These are phyloP conservation scores for Ustilago hordei DNA, from an alignment of 1,284 basidiomycete genomes.

Conservation along the genomic window DNA sequence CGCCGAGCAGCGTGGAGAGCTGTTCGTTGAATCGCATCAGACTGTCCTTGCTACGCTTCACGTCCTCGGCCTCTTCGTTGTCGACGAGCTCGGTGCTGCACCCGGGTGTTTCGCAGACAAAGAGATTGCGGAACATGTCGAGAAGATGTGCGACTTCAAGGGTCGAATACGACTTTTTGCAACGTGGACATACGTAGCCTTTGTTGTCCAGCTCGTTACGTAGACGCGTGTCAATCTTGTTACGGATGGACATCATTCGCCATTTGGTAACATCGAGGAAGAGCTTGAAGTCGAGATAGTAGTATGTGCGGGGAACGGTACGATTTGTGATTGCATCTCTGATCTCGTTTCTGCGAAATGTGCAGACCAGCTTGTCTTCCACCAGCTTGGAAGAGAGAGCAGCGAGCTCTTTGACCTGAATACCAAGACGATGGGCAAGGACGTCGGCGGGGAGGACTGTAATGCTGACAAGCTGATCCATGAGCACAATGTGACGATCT, in stretches of 20 bases:
- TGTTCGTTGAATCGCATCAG: constrained; percentile 96
- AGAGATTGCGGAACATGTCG: constrained; percentile 73
- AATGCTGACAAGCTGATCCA: constrained; percentile 91
- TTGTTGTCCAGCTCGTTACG: constrained; percentile 80
- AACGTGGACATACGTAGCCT: constrained; percentile 93
- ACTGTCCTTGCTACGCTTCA: constrained; percentile 85
- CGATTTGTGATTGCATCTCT: constrained; percentile 48
- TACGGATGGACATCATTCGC: constrained; percentile 93
- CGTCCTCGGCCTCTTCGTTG: constrained; percentile 89
- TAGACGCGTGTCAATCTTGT: constrained; percentile 78
- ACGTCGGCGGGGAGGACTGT: constrained; percentile 93
- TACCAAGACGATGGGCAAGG: constrained; percentile 84
- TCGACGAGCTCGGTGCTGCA: constrained; percentile 81
- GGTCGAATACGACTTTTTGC: constrained; percentile 84
- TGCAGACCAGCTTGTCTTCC: constrained; percentile 79
- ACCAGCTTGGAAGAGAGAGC: constrained; percentile 88
- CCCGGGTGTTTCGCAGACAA: constrained; percentile 68
- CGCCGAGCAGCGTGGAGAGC: constrained; percentile 86
- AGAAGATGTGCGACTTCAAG: constrained; percentile 86
- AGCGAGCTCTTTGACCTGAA: constrained; percentile 91
- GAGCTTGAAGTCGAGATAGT: constrained; percentile 93
- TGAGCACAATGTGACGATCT: constrained; percentile 86
- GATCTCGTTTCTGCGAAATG: constrained; percentile 67
- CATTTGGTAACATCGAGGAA: constrained; percentile 98
- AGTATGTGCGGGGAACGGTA: constrained; percentile 74